These are phyloP conservation scores for Dipteronia sinensis DNA, from an alignment of 345 rosid genomes.

Conservation along the genomic window DNA sequence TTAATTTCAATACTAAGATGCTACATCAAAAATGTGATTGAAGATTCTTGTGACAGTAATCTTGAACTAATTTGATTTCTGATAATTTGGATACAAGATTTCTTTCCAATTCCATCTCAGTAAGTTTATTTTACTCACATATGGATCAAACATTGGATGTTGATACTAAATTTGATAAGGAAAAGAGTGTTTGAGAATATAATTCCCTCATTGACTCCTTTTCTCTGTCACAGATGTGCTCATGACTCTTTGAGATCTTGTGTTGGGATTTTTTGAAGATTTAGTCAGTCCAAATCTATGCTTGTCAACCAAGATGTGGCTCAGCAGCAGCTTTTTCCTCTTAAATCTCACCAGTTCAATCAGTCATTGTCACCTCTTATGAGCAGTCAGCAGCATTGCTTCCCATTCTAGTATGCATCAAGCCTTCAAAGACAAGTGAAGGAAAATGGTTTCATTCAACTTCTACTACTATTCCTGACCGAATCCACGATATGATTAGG, in stretches of 20 bases:
- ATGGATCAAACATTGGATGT: too few species aligned
- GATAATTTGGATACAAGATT: too few species aligned
- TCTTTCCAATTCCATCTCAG: too few species aligned
- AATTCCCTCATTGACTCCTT: constrained; percentile 19
- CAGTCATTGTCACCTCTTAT: constrained; percentile 56
- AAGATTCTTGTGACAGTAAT: too few species aligned
- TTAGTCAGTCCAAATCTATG: constrained; percentile 56
- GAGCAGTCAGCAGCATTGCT: constrained; percentile 39
- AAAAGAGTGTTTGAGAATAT: too few species aligned
- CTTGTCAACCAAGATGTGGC: constrained; percentile 54
- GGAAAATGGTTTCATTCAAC: constrained; percentile 48
- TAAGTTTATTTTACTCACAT: too few species aligned
- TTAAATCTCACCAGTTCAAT: constrained; percentile 31
- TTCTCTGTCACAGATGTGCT: constrained; percentile 82
- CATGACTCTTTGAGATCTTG: constrained; percentile 78
- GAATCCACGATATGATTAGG: too few species aligned
- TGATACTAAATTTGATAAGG: too few species aligned
- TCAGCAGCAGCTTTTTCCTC: constrained; percentile 20
- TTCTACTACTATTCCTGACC: too few species aligned
- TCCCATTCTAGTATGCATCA: constrained; percentile 35
- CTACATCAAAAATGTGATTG: too few species aligned
- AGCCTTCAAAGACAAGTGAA: constrained; percentile 39
- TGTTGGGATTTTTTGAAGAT: constrained; percentile 64
- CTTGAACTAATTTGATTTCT: too few species aligned
- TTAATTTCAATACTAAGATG: too few species aligned